A percentile compares a stretch with the other conserved stretches of the same genome.
Evolutionary conservation across 257 asterid species (phyloP).

Genomic region (Buddleja alternifolia): DNA sequence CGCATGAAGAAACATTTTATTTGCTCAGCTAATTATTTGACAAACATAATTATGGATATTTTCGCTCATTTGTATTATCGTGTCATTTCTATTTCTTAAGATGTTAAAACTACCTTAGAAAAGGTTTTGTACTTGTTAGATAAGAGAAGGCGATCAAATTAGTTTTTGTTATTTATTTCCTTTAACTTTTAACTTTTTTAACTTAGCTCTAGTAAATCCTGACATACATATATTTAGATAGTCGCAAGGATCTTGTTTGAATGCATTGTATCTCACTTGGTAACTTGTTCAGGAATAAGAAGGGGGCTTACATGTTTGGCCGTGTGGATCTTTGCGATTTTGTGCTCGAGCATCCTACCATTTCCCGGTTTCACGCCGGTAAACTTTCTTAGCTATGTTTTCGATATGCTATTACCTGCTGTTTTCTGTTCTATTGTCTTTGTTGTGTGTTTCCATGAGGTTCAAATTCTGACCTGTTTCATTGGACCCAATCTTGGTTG

Average conservation of each 20-base stretch:
- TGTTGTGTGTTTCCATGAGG: neutral
- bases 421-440: neutral
- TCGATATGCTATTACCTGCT: neutral
- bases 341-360: constrained; percentile 93
- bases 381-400: constrained; percentile 29
- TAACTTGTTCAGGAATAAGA: constrained; percentile 62
- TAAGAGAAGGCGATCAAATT: constrained; percentile 8
- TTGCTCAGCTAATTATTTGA: neutral
- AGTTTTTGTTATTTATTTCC: neutral
- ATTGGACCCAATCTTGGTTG: neutral
- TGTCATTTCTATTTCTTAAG: neutral
- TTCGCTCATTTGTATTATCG: neutral
- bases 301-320: constrained; percentile 98
- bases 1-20: neutral
- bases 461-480: neutral
- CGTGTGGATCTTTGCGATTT: constrained; percentile 95
- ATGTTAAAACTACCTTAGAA: neutral
- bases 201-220: neutral
- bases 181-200: neutral
- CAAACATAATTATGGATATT: neutral
- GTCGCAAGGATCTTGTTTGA: constrained; percentile 20
- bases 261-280: constrained; percentile 9
- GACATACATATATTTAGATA: constrained; percentile 9
- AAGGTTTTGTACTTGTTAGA: constrained; percentile 7
- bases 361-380: constrained; percentile 97